A percentile compares a stretch with the other conserved stretches of the same genome.
Evolutionary conservation across 2,329 filamentous ascomycete genomes (phyloP).

Genomic region (Colletotrichum sp.): DNA sequence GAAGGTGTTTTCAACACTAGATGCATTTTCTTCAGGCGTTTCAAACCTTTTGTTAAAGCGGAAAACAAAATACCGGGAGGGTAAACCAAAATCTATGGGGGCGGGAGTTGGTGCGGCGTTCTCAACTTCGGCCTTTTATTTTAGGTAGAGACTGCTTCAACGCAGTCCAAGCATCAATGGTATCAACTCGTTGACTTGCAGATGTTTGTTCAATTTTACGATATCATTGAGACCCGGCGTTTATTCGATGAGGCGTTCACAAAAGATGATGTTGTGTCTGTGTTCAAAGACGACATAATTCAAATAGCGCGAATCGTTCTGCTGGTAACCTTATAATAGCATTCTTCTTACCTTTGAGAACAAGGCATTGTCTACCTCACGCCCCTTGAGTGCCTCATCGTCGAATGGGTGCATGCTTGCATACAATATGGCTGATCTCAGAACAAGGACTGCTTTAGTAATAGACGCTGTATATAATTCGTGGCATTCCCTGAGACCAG

Average conservation of each 20-base stretch:
- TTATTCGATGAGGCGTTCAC: not conserved
- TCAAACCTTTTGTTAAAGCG: slow-evolving; percentile 26
- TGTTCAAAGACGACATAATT: not conserved
- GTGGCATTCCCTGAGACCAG: not conserved
- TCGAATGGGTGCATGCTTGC: not conserved
- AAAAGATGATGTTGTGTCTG: not conserved
- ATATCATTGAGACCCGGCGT: not conserved
- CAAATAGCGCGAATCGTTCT: not conserved
- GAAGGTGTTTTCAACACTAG: slow-evolving; percentile 23
- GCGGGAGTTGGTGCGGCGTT: slow-evolving; percentile 31
- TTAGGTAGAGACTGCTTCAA: slow-evolving; percentile 20
- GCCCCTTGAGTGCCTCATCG: not conserved
- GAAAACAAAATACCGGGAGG: slow-evolving; percentile 15
- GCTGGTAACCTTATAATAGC: not conserved
- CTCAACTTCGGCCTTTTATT: slow-evolving; percentile 22
- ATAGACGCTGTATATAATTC: not conserved
- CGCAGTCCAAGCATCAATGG: slow-evolving; percentile 16
- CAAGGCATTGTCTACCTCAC: not conserved
- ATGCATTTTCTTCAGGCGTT: slow-evolving; percentile 41
- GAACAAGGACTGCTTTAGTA: not conserved
- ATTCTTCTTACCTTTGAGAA: not conserved
- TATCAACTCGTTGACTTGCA: slow-evolving; percentile 11
- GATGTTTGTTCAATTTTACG: not conserved
- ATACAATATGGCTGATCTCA: not conserved
- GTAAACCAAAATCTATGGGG: slow-evolving; percentile 15